Percentiles rank a stretch among this genome's conserved stretches.
These are phyloP conservation scores for Glycyrrhiza uralensis DNA, from an alignment of 306 rosid genomes.

Conservation along the genomic window DNA sequence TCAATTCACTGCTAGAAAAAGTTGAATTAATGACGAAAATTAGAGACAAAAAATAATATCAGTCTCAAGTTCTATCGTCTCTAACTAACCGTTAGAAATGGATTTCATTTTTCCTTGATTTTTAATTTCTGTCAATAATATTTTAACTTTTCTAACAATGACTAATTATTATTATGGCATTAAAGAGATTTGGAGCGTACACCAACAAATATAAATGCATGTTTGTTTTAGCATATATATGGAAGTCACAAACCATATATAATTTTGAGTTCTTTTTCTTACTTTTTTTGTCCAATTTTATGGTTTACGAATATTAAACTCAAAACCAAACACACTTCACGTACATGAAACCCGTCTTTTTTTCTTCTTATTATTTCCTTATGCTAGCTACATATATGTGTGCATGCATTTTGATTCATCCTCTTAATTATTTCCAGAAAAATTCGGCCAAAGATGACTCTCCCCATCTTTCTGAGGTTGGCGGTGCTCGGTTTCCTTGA, in stretches of 20 bases:
- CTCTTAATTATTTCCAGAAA: constrained; percentile 50
- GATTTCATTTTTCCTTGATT: too few species aligned
- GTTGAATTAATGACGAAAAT: too few species aligned
- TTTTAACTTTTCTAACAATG: too few species aligned
- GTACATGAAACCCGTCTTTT: not conserved
- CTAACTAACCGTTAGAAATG: too few species aligned
- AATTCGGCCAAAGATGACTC: constrained; percentile 88
- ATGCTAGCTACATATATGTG: not conserved
- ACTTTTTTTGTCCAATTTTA: not conserved
- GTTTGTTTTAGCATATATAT: not conserved
- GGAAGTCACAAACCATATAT: not conserved
- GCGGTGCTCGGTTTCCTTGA: constrained; percentile 76
- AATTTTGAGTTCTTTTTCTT: not conserved
- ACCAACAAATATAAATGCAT: too few species aligned
- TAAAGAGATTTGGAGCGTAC: too few species aligned
- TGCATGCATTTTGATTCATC: not conserved
- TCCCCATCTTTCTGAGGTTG: constrained; percentile 65
- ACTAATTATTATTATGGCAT: too few species aligned
- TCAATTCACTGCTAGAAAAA: too few species aligned
- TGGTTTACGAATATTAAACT: not conserved
- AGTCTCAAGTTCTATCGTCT: too few species aligned
- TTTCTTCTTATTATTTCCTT: not conserved
- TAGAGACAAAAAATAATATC: too few species aligned
- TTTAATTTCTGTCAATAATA: too few species aligned
- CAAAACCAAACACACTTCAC: not conserved